Evolutionary conservation across 164 flowering plant genomes (phyloP).

Genomic region (Dillenia suffruticosa): DNA sequence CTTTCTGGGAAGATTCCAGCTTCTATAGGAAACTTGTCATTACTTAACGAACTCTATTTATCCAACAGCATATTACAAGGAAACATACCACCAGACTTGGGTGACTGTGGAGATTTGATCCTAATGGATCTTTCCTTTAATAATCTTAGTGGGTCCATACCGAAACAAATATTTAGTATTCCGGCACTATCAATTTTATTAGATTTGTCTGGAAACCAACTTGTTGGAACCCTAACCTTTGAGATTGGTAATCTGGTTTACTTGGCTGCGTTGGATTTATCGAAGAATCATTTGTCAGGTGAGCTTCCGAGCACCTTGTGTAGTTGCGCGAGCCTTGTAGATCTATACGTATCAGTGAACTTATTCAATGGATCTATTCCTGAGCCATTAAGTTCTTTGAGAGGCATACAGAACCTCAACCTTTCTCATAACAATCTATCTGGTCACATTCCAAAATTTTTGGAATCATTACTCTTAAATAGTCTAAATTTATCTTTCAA

Average conservation of each 20-base stretch:
- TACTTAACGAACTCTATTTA: neutral
- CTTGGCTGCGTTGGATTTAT: neutral
- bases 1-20: constrained; percentile 4
- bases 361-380: too few species aligned
- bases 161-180: neutral
- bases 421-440: too few species aligned
- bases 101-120: neutral
- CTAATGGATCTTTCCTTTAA: constrained; percentile 11
- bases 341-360: too few species aligned
- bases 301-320: neutral
- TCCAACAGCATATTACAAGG: constrained; percentile 1
- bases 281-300: constrained; percentile 5
- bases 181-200: neutral
- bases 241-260: neutral
- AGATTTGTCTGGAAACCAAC: neutral
- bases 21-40: constrained; percentile 2
- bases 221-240: neutral
- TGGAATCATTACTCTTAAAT: too few species aligned
- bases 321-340: too few species aligned
- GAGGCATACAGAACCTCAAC: too few species aligned
- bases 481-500: too few species aligned
- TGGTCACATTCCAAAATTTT: too few species aligned
- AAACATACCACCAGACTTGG: constrained; percentile 5
- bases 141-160: neutral
- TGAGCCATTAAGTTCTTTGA: too few species aligned